Evolutionary conservation across 345 rosid genomes (phyloP), one percentile per base, ranked within the genome.

Genomic region (Rhodamnia rubescens): DNA sequence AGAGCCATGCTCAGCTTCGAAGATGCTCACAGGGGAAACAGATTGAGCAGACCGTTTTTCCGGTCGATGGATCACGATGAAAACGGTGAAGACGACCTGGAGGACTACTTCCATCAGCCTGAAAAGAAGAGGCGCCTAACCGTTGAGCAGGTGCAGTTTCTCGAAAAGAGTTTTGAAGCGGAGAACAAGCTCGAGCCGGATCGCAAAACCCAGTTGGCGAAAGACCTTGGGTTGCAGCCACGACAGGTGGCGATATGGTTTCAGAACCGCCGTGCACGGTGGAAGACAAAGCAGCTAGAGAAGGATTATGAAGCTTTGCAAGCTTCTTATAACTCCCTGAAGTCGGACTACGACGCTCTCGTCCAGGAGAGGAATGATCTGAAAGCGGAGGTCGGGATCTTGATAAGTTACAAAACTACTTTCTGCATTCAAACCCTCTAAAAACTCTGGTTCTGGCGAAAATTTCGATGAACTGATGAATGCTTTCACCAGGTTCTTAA

Each of bases 181-280:
- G 95, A 92, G 86, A 94, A 92, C 85, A 92, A 90, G 90, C 93
- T 94, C 78, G 94, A 92, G 87, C 95, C 94, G 9, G 94, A 92
- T n/a, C 86, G 94, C 85, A 94, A 92, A 84, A 82, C 90, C 83
- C 93, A 94, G 87, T 92, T 94, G 26, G 93, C 95, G 4, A 92
- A 86, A 51, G 94, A 94, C 75, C 90, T 94, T 2, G 92, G 94
- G 26, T 86, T 94, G 91, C 94, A 92, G 90, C 96, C 94, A 14
- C 91, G 94, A 5, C 96, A 94, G 83, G 92, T 92, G 2, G 96
- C 94, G 2, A 92, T 94, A 24, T 94, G 96, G 96, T 92, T 94
- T 57, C 93, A 92, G 84, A 92, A 92, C 84, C 91, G 95, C 6
- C 89, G 95, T 22, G 96, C 96, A 9, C 88, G 94, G 12, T 92